Percentiles rank a stretch among this genome's conserved stretches.
phyloP scores from a whole-genome alignment of 257 asterid genomes.

The Solanum rostratum region DNA sequence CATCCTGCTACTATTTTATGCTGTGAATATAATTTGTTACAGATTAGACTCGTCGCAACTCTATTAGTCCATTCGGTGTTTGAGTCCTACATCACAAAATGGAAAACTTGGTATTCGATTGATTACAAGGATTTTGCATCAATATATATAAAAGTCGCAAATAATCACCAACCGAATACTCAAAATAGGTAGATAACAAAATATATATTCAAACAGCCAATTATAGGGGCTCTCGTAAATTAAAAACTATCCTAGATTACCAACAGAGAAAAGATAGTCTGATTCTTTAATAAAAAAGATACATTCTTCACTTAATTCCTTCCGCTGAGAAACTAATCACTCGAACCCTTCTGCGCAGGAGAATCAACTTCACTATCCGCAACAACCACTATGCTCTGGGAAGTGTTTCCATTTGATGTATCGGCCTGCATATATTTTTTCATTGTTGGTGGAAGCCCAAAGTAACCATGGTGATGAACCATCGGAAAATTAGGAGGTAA shows the following conservation, averaged over 20 bases:
- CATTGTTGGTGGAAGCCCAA: slow-evolving; percentile 8
- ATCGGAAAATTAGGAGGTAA: slow-evolving; percentile 6
- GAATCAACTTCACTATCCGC: not conserved
- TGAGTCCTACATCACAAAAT: not conserved
- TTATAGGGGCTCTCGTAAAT: too few species aligned
- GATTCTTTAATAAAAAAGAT: too few species aligned
- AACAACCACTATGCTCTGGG: slow-evolving; percentile 23
- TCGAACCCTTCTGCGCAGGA: too few species aligned
- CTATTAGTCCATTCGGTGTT: not conserved
- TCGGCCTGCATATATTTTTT: slow-evolving; percentile 34
- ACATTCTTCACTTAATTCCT: too few species aligned
- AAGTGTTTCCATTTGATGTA: slow-evolving; percentile 28
- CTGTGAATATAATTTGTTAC: not conserved
- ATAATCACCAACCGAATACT: not conserved
- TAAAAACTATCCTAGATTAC: not conserved
- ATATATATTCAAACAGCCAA: not conserved
- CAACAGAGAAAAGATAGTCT: too few species aligned
- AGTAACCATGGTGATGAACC: too few species aligned
- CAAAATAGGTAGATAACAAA: not conserved
- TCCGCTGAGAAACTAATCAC: too few species aligned
- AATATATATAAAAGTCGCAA: not conserved
- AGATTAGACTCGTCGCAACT: not conserved
- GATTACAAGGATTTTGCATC: not conserved
- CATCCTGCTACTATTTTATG: not conserved
- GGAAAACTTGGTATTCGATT: not conserved